Conservation (phyloP, 768 basidiomycete species). For the Amyloporia xantha region DNA sequence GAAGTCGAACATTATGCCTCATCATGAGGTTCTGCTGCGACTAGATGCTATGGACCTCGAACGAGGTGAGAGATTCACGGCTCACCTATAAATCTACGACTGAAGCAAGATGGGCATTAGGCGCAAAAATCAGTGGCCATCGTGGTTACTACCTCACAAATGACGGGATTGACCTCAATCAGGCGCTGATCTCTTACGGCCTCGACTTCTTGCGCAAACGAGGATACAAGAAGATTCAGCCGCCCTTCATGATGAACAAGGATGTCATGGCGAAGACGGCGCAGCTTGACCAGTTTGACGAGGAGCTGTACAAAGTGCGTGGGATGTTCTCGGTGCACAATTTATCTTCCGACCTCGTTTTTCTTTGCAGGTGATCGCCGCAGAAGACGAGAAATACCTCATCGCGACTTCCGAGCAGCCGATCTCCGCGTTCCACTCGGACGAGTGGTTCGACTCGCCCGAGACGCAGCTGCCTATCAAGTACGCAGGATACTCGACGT, state of each 20-base stretch:
- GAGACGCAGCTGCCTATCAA: slow-evolving; percentile 86
- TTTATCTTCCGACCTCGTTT: neutral
- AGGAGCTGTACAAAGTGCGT: slow-evolving; percentile 90
- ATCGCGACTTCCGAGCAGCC: slow-evolving; percentile 99
- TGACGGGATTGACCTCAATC: slow-evolving; percentile 96
- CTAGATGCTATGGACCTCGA: slow-evolving; percentile 97
- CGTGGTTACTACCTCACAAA: slow-evolving; percentile 94
- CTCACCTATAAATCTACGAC: neutral
- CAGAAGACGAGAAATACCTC: slow-evolving; percentile 95
- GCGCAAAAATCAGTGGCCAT: slow-evolving; percentile 90
- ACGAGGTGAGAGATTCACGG: slow-evolving; percentile 51
- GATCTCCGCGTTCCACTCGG: slow-evolving; percentile 90
- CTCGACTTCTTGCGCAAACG: slow-evolving; percentile 83
- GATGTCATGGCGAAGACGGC: slow-evolving; percentile 97
- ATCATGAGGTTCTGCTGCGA: slow-evolving; percentile 92
- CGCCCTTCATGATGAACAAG: slow-evolving; percentile 98
- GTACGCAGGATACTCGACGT: slow-evolving; percentile 88
- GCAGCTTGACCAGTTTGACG: slow-evolving; percentile 96
- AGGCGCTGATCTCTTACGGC: slow-evolving; percentile 90
- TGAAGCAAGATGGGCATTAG: slow-evolving; percentile 29
- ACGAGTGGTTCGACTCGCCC: slow-evolving; percentile 97
- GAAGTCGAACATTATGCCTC: slow-evolving; percentile 80
- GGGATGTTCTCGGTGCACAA: neutral
- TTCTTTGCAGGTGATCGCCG: slow-evolving; percentile 61
- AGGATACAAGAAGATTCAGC: slow-evolving; percentile 90